Evolutionary conservation across 495 filamentous ascomycete species (phyloP).

Genomic region (Hypoxylon intermedium): DNA sequence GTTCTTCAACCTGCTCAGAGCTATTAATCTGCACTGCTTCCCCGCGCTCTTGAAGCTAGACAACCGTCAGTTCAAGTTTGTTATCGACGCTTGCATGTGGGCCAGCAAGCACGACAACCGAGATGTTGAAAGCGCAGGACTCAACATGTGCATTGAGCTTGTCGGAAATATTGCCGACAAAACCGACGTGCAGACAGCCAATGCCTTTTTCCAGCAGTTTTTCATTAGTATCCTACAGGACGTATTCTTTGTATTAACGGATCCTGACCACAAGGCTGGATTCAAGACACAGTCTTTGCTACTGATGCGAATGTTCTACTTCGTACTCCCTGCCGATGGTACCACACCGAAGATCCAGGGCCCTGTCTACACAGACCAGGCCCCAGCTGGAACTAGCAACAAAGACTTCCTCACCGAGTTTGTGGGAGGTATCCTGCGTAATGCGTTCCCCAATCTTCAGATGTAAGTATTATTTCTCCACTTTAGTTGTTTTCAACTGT

Average conservation of each 20-base stretch:
- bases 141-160: conserved; percentile 98
- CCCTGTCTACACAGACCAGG: conserved; percentile 85
- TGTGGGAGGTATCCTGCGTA: conserved; percentile 82
- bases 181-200: conserved; percentile 82
- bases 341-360: conserved; percentile 82
- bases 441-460: conserved; percentile 92
- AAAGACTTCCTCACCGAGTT: conserved; percentile 87
- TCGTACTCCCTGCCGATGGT: conserved; percentile 69
- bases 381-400: conserved; percentile 80
- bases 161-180: conserved; percentile 95
- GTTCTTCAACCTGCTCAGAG: conserved; percentile 94
- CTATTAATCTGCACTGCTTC: conserved; percentile 97
- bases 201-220: conserved; percentile 96
- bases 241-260: conserved; percentile 97
- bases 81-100: conserved; percentile 99
- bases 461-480: conserved; percentile 74
- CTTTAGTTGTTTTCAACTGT: neutral
- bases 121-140: conserved; percentile 95
- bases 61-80: conserved; percentile 95
- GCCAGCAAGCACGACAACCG: conserved; percentile 99
- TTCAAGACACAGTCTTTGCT: conserved; percentile 97
- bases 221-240: conserved; percentile 95
- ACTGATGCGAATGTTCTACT: conserved; percentile 94
- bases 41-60: conserved; percentile 91
- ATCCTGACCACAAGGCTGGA: conserved; percentile 97